Percentiles rank a stretch among this genome's conserved stretches.
These are phyloP conservation scores for Acanthamoeba divionensis DNA, from an alignment of 208 protist species.

Conservation along the genomic window DNA sequence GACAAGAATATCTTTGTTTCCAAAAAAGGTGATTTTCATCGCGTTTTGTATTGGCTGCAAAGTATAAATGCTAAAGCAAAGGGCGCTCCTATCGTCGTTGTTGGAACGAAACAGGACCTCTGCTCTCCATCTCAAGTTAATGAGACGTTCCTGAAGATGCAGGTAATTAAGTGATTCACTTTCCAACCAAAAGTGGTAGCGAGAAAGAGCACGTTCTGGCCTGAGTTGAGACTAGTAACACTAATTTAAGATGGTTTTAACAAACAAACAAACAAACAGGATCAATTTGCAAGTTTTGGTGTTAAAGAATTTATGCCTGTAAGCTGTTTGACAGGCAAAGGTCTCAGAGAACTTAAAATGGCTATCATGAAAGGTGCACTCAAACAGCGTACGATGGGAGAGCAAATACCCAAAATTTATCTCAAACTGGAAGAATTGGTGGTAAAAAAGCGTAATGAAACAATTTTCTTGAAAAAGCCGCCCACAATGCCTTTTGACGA, in stretches of 20 bases:
- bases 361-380: neutral
- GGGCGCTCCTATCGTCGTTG: conserved; percentile 11
- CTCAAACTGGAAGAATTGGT: conserved; percentile 4
- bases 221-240: too few relatives aligned
- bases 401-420: conserved; percentile 8
- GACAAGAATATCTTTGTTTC: neutral
- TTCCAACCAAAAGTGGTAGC: too few relatives aligned
- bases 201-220: too few relatives aligned
- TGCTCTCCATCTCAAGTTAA: neutral
- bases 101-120: conserved; percentile 22
- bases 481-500: neutral
- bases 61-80: conserved; percentile 47
- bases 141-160: conserved; percentile 48
- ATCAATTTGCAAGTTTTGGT: conserved; percentile 16
- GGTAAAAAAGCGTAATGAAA: neutral
- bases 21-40: neutral
- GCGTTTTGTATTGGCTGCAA: conserved; percentile 36
- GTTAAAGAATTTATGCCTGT: conserved; percentile 42
- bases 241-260: too few relatives aligned
- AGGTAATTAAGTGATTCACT: too few relatives aligned
- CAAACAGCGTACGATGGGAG: conserved; percentile 3
- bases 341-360: conserved; percentile 4
- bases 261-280: too few relatives aligned
- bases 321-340: conserved; percentile 24
- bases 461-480: neutral